Conservation (phyloP, 257 asterid species). For the Nicotiana attenuata region DNA sequence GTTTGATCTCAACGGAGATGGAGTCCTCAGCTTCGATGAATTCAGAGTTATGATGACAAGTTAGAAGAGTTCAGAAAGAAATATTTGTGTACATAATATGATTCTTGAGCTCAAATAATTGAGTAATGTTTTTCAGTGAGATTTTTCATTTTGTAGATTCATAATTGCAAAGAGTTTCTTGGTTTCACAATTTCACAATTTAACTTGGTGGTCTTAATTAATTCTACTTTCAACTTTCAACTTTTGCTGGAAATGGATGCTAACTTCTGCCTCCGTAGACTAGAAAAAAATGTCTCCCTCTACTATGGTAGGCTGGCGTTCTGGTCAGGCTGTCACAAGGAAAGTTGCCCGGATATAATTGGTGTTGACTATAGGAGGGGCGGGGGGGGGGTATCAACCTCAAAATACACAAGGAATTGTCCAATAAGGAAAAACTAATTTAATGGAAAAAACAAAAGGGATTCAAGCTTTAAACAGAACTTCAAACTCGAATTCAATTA, state of each 20-base stretch:
- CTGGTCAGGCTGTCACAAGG: no score
- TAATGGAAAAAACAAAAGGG: no score
- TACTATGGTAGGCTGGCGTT: no score
- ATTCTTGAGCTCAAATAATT: neutral
- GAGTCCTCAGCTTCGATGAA: conserved; percentile 53
- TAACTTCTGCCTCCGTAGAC: no score
- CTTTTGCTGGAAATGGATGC: neutral
- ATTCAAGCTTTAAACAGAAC: no score
- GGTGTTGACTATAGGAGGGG: no score
- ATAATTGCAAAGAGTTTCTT: neutral
- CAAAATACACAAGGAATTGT: no score
- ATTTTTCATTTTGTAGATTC: neutral
- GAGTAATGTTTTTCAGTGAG: neutral
- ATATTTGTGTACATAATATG: neutral
- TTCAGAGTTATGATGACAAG: conserved; percentile 47
- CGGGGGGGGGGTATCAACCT: no score
- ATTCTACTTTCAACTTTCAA: neutral
- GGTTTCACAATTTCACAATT: neutral
- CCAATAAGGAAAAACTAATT: no score
- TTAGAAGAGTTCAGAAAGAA: neutral
- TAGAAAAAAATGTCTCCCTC: no score
- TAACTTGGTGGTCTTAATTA: neutral
- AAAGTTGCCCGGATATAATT: no score
- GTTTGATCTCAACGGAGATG: conserved; percentile 58
- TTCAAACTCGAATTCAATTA: no score